Evolutionary conservation across 768 basidiomycete species (phyloP).

Genomic region (Megacollybia marginata): DNA sequence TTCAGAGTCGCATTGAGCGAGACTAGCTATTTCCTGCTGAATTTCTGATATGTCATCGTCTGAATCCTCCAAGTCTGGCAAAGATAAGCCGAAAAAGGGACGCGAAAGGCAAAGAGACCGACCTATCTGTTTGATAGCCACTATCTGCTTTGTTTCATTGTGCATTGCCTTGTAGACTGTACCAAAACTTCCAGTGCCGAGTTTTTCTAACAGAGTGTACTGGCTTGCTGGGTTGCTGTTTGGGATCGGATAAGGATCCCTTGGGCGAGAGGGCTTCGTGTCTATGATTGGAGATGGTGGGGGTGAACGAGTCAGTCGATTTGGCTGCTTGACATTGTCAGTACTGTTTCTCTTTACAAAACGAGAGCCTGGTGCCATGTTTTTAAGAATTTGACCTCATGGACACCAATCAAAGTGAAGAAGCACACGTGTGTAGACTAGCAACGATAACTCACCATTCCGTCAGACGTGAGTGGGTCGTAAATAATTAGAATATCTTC

Average conservation of each 20-base stretch:
- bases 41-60: slow-evolving; percentile 99
- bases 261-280: slow-evolving; percentile 31
- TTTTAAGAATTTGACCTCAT: slow-evolving; percentile 9
- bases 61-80: slow-evolving; percentile 88
- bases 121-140: slow-evolving; percentile 99
- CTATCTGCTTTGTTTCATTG: slow-evolving; percentile 88
- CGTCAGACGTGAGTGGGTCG: too few species aligned
- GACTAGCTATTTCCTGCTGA: slow-evolving; percentile 95
- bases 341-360: slow-evolving; percentile 33
- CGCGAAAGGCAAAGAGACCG: slow-evolving; percentile 18
- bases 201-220: slow-evolving; percentile 88
- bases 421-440: slow-evolving; percentile 9
- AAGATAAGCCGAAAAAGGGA: neutral
- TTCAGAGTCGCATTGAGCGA: slow-evolving; percentile 94
- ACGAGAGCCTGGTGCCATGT: slow-evolving; percentile 41
- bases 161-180: slow-evolving; percentile 97
- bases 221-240: slow-evolving; percentile 81
- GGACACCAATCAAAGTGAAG: slow-evolving; percentile 7
- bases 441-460: too few species aligned
- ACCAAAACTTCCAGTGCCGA: slow-evolving; percentile 97
- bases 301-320: slow-evolving; percentile 35
- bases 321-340: slow-evolving; percentile 28
- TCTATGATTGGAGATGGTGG: slow-evolving; percentile 42
- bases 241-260: slow-evolving; percentile 64
- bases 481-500: too few species aligned